Conservation (phyloP, 148 eudicot species). For the Selenicereus undatus region DNA sequence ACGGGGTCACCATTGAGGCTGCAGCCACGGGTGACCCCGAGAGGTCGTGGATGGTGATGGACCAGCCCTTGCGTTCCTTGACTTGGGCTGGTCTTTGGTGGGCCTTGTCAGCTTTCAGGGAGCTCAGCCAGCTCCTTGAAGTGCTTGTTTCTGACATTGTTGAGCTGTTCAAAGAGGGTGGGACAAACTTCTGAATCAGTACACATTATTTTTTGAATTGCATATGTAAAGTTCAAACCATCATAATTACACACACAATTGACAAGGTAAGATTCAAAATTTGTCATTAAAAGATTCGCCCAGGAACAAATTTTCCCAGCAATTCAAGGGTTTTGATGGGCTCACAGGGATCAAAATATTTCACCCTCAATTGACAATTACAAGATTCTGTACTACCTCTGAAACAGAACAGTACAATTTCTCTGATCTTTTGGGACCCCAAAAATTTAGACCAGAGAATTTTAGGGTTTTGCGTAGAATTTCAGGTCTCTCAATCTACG, state of each 20-base stretch:
- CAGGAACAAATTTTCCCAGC: not conserved
- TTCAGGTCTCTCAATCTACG: not conserved
- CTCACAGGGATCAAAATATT: not conserved
- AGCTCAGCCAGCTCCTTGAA: conserved; percentile 54
- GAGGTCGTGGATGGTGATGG: conserved; percentile 79
- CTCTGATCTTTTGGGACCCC: not conserved
- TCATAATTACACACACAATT: not conserved
- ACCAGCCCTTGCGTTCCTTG: conserved; percentile 91
- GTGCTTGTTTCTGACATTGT: conserved; percentile 49
- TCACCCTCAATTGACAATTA: not conserved
- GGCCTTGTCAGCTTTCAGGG: conserved; percentile 29
- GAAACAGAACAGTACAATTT: not conserved
- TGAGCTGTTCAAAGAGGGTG: conserved; percentile 48
- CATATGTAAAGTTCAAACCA: not conserved
- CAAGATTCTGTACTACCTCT: not conserved
- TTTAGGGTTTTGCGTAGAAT: not conserved
- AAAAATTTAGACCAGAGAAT: not conserved
- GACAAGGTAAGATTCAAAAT: not conserved
- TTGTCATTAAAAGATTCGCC: not conserved
- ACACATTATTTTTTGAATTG: not conserved
- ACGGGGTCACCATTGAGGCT: conserved; percentile 94
- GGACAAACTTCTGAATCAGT: conserved; percentile 20
- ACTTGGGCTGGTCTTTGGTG: conserved; percentile 1
- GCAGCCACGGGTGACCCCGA: conserved; percentile 85
- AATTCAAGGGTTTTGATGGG: not conserved